Evolutionary conservation across 148 eudicot species (phyloP), one percentile per base, ranked within the genome.

Genomic region (Cornus florida): DNA sequence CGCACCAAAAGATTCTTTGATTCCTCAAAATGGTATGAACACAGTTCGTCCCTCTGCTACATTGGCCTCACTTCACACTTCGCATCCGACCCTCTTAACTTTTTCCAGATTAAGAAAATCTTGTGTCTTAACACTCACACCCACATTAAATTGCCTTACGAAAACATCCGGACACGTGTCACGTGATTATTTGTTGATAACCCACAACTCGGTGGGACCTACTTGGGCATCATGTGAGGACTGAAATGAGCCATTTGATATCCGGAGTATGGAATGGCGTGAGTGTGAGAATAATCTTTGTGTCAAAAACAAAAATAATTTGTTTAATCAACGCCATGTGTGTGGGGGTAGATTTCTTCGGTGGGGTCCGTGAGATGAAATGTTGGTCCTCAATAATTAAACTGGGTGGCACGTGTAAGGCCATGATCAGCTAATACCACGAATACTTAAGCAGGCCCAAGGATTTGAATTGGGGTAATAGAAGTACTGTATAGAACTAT

Each of bases 1-100:
- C 38, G 78, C 70, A 41, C 78, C 78, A 74, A 76, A n/a, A 71
- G 80, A 77, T 81, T 71, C 71, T 69, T 69, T 35, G 43, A 69
- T 69, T 69, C 71, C 46, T 69, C 41, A 35, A 31, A 69, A 43
- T 69, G 71, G 71, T 17, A 69, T 33, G 43, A 35, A 78, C 50
- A 33, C 66, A 56, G 50, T 23, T 10, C 62, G 17, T 32, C 50
- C 53, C 28, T 57, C 75, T 59, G 75, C 60, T 31, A 76, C 38
- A 16, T 24, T 43, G 56, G 71, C 64, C 62, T 67, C 71, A 28
- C 79, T 76, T 74, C 79, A 76, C 79, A 67, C 79, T 76, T 46
- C 72, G 39, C 35, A 67, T 43, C 48, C 48, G 5, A 43, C 48
- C 78, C 72, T 10, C 69, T 38, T 20, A 3, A 70, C 48, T 38